Conservation (phyloP, 768 basidiomycete species). For the Phlegmacium glaucopus region DNA sequence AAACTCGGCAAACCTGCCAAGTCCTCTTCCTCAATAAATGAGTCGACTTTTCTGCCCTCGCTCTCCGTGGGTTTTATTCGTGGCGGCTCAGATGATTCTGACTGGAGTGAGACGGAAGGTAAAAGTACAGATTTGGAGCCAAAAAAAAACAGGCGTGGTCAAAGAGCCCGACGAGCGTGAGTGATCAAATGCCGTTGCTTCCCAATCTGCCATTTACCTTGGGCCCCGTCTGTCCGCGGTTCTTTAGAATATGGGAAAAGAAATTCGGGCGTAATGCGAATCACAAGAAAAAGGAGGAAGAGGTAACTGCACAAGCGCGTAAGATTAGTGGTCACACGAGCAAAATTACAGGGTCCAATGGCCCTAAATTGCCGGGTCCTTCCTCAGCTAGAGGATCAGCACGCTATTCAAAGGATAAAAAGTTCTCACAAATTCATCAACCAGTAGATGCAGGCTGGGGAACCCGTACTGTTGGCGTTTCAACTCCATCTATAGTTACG, state of each 20-base stretch:
- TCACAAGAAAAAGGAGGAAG: slow-evolving; percentile 71
- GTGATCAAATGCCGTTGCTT: slow-evolving; percentile 30
- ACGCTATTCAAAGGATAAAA: slow-evolving; percentile 7
- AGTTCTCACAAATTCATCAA: slow-evolving; percentile 16
- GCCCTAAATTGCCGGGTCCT: slow-evolving; percentile 6
- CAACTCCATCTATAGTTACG: slow-evolving; percentile 8
- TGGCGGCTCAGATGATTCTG: slow-evolving; percentile 77
- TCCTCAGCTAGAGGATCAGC: slow-evolving; percentile 6
- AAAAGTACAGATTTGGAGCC: slow-evolving; percentile 43
- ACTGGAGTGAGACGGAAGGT: slow-evolving; percentile 65
- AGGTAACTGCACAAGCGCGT: slow-evolving; percentile 9
- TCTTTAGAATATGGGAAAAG: slow-evolving; percentile 91
- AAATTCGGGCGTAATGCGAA: slow-evolving; percentile 91
- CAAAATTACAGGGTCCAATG: slow-evolving; percentile 8
- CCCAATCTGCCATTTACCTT: not conserved
- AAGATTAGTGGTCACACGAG: slow-evolving; percentile 18
- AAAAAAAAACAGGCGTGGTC: slow-evolving; percentile 89
- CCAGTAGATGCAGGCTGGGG: slow-evolving; percentile 25
- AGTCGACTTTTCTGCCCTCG: slow-evolving; percentile 74
- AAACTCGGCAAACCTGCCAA: slow-evolving; percentile 12
- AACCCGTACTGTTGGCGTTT: slow-evolving; percentile 15
- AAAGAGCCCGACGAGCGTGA: slow-evolving; percentile 91
- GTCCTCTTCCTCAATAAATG: slow-evolving; percentile 10
- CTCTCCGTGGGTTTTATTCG: slow-evolving; percentile 82
- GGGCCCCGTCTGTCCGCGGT: not conserved